phyloP scores from a whole-genome alignment of 2,329 filamentous ascomycete species.

The Fusarium pseudonygamai region DNA sequence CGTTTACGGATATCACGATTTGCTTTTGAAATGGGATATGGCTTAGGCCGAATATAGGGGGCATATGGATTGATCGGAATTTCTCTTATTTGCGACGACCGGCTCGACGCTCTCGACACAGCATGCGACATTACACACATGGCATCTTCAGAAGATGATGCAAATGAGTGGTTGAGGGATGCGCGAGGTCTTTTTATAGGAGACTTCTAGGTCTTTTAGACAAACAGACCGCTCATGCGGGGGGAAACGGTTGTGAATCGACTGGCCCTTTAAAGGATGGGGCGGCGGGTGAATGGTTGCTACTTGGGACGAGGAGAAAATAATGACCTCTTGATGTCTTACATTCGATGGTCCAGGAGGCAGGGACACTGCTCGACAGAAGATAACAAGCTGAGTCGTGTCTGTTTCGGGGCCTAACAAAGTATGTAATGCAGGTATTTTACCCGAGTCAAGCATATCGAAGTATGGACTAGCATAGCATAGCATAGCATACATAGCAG shows the following conservation, averaged over 20 bases:
- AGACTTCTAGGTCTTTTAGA: slow-evolving; percentile 42
- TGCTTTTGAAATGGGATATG: slow-evolving; percentile 24
- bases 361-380: neutral
- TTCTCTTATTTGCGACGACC: slow-evolving; percentile 18
- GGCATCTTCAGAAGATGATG: neutral
- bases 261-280: slow-evolving; percentile 17
- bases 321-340: slow-evolving; percentile 16
- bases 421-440: slow-evolving; percentile 11
- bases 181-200: slow-evolving; percentile 14
- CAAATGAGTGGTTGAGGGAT: slow-evolving; percentile 4
- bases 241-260: slow-evolving; percentile 27
- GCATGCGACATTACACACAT: slow-evolving; percentile 12
- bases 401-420: neutral
- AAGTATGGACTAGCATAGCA: slow-evolving; percentile 11
- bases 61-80: slow-evolving; percentile 8
- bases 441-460: slow-evolving; percentile 7
- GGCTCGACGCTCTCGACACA: slow-evolving; percentile 20
- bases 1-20: slow-evolving; percentile 35
- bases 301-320: slow-evolving; percentile 16
- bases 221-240: slow-evolving; percentile 43
- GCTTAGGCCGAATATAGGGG: slow-evolving; percentile 9
- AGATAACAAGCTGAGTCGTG: slow-evolving; percentile 4
- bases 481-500: slow-evolving; percentile 24
- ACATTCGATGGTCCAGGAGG: slow-evolving; percentile 9
- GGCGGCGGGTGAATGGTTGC: neutral